These are phyloP conservation scores for Fistulifera solaris DNA, from an alignment of 108 stramenopile species.

Conservation along the genomic window DNA sequence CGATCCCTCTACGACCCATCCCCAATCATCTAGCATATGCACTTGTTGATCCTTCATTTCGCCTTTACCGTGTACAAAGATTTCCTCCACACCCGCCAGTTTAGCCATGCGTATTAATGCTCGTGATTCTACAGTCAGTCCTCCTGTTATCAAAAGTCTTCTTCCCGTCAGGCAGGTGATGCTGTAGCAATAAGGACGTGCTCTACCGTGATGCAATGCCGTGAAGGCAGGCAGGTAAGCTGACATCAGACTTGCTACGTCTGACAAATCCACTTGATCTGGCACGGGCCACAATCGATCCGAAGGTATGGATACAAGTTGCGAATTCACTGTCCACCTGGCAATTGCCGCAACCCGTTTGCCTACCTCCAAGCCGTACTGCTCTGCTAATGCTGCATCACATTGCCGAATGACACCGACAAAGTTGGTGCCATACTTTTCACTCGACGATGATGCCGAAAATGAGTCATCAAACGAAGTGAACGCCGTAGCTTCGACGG, in stretches of 20 bases:
- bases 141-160: constrained; percentile 24
- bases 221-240: constrained; percentile 30
- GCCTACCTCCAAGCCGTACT: neutral
- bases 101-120: constrained; percentile 21
- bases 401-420: neutral
- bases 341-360: constrained; percentile 5
- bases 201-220: constrained; percentile 26
- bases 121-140: constrained; percentile 12
- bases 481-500: too few relatives aligned
- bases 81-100: constrained; percentile 13
- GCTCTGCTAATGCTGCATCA: neutral
- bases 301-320: constrained; percentile 10
- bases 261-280: constrained; percentile 17
- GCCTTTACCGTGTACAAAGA: constrained; percentile 6
- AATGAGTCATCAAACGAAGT: too few relatives aligned
- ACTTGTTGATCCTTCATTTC: too few relatives aligned
- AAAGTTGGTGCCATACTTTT: constrained; percentile 7
- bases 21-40: constrained; percentile 4
- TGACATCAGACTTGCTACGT: constrained; percentile 18
- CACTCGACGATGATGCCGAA: too few relatives aligned
- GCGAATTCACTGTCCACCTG: constrained; percentile 9
- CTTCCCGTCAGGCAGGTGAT: constrained; percentile 9
- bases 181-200: constrained; percentile 14
- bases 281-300: constrained; percentile 21
- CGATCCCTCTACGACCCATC: constrained; percentile 6